Conservation (phyloP, 169 alveolate species). For the Toxoplasma gondii region DNA sequence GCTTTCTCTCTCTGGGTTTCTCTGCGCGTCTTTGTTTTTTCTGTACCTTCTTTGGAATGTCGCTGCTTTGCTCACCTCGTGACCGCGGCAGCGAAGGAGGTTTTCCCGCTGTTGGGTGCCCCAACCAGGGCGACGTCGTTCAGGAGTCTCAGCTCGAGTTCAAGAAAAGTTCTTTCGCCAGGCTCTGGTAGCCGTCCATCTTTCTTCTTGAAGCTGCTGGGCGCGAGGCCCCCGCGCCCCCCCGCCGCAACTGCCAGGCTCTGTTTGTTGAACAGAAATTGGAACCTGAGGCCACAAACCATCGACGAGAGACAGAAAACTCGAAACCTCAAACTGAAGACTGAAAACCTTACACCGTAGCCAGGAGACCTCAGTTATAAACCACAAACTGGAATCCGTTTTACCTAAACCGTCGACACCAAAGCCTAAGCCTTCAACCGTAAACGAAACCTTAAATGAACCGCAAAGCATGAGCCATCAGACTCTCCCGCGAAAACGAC, state of each 20-base stretch:
- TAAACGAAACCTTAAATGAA: no score
- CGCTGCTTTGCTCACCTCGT: constrained; percentile 13
- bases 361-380: neutral
- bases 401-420: no score
- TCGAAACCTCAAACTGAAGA: neutral
- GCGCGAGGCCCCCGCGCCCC: constrained; percentile 70
- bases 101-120: constrained; percentile 60
- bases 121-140: constrained; percentile 63
- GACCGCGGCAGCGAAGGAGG: constrained; percentile 61
- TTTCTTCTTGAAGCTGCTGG: constrained; percentile 20
- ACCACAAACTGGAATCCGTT: no score
- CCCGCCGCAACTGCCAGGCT: constrained; percentile 65
- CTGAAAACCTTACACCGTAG: neutral
- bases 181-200: constrained; percentile 58
- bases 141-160: constrained; percentile 68
- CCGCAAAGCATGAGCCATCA: no score
- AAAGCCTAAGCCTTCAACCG: no score
- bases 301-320: neutral
- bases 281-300: constrained; percentile 59
- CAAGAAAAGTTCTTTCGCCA: constrained; percentile 65
- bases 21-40: neutral
- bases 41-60: neutral
- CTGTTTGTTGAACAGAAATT: constrained; percentile 63
- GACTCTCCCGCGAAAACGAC: no score
- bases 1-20: neutral